Conservation (phyloP, 2,329 filamentous ascomycete species). For the Neofusicoccum sp. region DNA sequence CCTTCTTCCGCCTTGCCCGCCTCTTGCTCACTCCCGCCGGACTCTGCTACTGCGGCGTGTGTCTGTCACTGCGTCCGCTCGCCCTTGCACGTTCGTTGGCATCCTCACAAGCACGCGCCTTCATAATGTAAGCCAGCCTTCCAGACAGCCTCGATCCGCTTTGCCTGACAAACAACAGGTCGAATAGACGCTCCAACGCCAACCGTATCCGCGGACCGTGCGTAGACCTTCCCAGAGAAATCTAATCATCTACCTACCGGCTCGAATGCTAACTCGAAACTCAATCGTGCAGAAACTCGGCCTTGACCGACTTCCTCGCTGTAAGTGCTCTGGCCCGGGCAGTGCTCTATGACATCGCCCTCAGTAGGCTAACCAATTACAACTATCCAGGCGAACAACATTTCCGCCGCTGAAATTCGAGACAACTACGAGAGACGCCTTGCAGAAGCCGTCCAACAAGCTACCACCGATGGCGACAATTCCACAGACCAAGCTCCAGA, state of each 20-base stretch:
- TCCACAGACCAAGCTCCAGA: conserved; percentile 35
- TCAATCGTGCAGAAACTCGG: conserved; percentile 50
- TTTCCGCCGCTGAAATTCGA: conserved; percentile 64
- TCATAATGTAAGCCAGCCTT: conserved; percentile 7
- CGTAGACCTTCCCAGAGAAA: conserved; percentile 24
- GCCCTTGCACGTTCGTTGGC: background rate
- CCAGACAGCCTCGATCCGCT: background rate
- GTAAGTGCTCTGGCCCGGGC: conserved; percentile 40
- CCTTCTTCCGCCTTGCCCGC: background rate
- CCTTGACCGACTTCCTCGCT: conserved; percentile 66
- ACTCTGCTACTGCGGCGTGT: background rate
- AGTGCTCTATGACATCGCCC: background rate
- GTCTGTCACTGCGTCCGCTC: background rate
- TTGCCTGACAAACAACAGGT: conserved; percentile 22
- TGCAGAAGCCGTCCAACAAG: conserved; percentile 42
- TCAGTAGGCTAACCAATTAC: background rate
- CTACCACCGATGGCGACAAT: conserved; percentile 33
- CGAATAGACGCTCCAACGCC: conserved; percentile 27
- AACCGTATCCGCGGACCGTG: conserved; percentile 57
- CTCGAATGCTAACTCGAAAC: background rate
- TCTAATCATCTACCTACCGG: background rate
- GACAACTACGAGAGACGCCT: conserved; percentile 57
- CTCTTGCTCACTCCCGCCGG: background rate
- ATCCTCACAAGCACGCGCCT: background rate
- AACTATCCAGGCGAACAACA: conserved; percentile 63